Conservation (phyloP, 352 stramenopile species). For the Saprolegnia diclina region DNA sequence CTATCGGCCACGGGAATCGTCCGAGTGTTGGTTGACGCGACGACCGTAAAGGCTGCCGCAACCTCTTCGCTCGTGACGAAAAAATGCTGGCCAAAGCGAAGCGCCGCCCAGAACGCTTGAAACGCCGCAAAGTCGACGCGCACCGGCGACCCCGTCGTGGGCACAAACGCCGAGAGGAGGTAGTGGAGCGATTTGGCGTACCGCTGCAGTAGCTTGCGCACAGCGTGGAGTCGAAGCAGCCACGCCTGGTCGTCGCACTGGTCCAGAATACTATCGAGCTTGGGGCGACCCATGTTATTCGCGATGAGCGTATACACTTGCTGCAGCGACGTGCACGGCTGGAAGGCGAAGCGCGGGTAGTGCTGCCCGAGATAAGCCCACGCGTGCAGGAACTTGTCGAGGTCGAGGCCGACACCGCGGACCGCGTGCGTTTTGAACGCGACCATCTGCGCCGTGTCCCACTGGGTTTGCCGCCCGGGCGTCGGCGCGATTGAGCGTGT, state of each 20-base stretch:
- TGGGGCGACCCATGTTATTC: background rate
- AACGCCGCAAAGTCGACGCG: slow-evolving; percentile 40
- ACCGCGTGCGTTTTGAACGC: slow-evolving; percentile 41
- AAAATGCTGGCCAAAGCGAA: slow-evolving; percentile 31
- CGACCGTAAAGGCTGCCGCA: slow-evolving; percentile 47
- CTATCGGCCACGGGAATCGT: slow-evolving; percentile 26
- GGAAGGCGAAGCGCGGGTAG: slow-evolving; percentile 34
- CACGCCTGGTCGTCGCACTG: slow-evolving; percentile 33
- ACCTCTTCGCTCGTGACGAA: slow-evolving; percentile 41
- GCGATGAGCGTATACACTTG: slow-evolving; percentile 12
- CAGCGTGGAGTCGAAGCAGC: slow-evolving; percentile 31
- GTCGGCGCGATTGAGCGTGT: slow-evolving; percentile 15
- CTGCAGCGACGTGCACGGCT: slow-evolving; percentile 27
- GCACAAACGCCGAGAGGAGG: slow-evolving; percentile 46
- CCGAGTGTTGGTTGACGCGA: background rate
- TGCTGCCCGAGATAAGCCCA: slow-evolving; percentile 45
- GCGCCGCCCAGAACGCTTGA: slow-evolving; percentile 31
- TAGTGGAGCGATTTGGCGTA: slow-evolving; percentile 43
- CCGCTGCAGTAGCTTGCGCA: slow-evolving; percentile 34
- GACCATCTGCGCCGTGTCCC: slow-evolving; percentile 33
- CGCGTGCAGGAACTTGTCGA: slow-evolving; percentile 57
- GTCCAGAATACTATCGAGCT: background rate
- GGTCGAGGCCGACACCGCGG: slow-evolving; percentile 33
- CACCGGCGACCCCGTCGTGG: slow-evolving; percentile 33
- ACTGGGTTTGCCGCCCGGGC: slow-evolving; percentile 29